phyloP scores from a whole-genome alignment of 2,329 filamentous ascomycete genomes.

The Exophiala aquamarina region DNA sequence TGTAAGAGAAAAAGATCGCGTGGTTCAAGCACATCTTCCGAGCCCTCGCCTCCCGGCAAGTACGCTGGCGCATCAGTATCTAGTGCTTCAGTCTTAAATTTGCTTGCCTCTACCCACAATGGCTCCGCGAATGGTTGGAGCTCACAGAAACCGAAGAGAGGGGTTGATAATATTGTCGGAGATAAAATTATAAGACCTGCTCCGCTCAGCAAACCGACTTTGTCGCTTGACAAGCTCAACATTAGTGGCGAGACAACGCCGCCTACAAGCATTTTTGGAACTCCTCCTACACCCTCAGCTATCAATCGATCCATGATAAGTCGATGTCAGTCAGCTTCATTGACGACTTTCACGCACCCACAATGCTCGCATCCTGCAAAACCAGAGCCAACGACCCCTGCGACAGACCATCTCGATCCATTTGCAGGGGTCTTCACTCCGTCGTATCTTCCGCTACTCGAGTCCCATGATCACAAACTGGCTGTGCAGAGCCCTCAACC shows the following conservation, averaged over 20 bases:
- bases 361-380: conserved; percentile 7
- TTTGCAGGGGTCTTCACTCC: conserved; percentile 27
- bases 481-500: conserved; percentile 7
- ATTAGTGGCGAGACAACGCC: conserved; percentile 23
- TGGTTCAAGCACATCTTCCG: neutral
- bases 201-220: conserved; percentile 22
- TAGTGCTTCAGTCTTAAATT: conserved; percentile 9
- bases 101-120: conserved; percentile 16
- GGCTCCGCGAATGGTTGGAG: conserved; percentile 9
- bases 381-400: conserved; percentile 11
- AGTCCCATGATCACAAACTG: conserved; percentile 16
- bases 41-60: conserved; percentile 4
- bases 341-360: conserved; percentile 9
- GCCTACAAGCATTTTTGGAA: conserved; percentile 14
- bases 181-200: conserved; percentile 16
- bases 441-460: conserved; percentile 25
- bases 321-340: conserved; percentile 4
- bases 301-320: neutral
- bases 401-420: conserved; percentile 14
- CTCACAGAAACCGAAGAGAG: conserved; percentile 10
- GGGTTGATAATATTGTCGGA: conserved; percentile 3
- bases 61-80: neutral
- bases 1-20: conserved; percentile 15
- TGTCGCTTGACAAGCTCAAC: conserved; percentile 24
- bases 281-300: conserved; percentile 17